Evolutionary conservation across 805 yeast genomes (phyloP), one percentile per base, ranked within the genome.

Genomic region (Osmozyma mogii): DNA sequence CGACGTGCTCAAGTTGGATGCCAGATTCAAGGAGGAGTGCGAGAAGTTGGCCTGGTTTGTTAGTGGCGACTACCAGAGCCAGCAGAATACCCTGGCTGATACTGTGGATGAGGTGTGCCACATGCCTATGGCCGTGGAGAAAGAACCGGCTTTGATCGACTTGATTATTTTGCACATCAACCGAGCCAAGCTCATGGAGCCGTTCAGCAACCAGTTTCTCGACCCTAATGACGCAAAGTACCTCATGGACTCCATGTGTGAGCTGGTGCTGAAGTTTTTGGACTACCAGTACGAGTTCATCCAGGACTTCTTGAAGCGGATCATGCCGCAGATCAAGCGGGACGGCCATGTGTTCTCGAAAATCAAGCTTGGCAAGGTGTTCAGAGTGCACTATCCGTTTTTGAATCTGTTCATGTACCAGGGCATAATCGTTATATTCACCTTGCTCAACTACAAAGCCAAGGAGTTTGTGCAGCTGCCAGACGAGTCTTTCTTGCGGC

Each of bases 111-210:
- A 44, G 15, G 27, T 34, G 18, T 43, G 43, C 15, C 32, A 39
- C 22, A 34, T 47, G 17, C 50, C 57, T 5, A 35, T 47, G 8
- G 38, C 41, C 10, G 37, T 56, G 12, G 57, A 51, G 22, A 37
- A 41, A 18, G 35, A 54, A 17, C 68, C 61, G 35, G 52, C 70
- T 2, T 40, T 66, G 15, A 48, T 56, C 19, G 77, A 71, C 49
- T 50, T 71, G 38, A 60, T 69, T 22, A 41, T 65, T 16, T 47
- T 70, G n/a, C 62, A 68, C 40, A 65, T 70, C 29, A 70, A 70
- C 36, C 49, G 70, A 31, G 71, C 74, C 15, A 70, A 70, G 33
- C 54, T 70, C 29, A 64, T 68, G 36, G 74, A 70, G 38, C 75
- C 72, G 17, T 70, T 70, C 39, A 54, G 70, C 50, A 52, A 45